Base-by-base conservation (phyloP, 106 monocot genomes). In the Platanthera zijinensis region DNA sequence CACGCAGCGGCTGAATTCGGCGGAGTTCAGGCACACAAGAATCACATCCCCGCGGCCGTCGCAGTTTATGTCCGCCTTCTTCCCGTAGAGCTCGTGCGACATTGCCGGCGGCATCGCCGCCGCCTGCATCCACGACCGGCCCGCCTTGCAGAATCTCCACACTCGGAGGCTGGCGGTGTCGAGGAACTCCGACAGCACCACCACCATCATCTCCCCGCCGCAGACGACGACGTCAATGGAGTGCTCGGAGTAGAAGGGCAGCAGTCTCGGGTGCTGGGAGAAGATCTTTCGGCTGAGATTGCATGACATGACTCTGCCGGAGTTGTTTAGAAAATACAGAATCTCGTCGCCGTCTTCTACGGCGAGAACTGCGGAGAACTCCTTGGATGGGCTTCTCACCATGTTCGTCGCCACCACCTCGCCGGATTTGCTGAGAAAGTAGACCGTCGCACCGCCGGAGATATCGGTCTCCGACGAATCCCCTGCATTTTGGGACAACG, bases 341-440 rank as follows among this genome's bases (percentile, higher is more conserved):
- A 85, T 76, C 28, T 80, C 90, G 18, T 90, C 87, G 6, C 86
- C 90, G 8, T 75, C 79, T 64, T 86, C 88, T 1, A 78, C n/a
- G 2, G 84, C 77, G 18, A 83, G 28, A 5, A 90, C 90, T 2
- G 94, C 83, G 10, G 94, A 94, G 78, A 80, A 94, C 73, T 94
- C 86, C 80, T 90, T 90, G 0, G 81, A 90, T 7, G 90, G 86
- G 80, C 88, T 94, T 15, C 86, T 84, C 51, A 86, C 84, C 90
- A 88, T 94, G 82, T 84, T 85, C 32, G 90, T 80, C 3, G 90
- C 74, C 45, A 94, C 88, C 50, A 94, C 90, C 39, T 88, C 94
- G 4, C 94, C 94, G 2, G 90, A 52, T 74, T 94, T 94, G 83
- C 86, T 89, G 19, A 94, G 90, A 73, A 90, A 94, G 71, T 88